phyloP scores from a whole-genome alignment of 2,329 filamentous ascomycete genomes.

The Aspergillus melleus region DNA sequence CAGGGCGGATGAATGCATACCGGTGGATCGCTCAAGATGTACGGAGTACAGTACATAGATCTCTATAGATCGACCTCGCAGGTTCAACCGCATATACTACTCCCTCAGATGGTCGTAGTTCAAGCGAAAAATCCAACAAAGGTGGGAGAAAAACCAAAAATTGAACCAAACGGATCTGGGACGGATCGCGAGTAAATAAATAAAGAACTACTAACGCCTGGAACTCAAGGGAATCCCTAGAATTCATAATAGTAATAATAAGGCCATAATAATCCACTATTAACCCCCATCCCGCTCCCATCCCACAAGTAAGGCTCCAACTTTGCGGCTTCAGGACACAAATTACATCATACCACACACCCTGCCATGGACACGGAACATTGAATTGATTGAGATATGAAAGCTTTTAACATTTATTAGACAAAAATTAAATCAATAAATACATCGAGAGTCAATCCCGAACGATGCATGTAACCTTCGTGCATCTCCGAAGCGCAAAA shows the following conservation, averaged over 20 bases:
- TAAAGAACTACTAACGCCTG: background rate
- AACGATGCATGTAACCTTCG: background rate
- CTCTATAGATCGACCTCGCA: no score
- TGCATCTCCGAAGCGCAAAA: background rate
- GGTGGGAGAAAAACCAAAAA: background rate
- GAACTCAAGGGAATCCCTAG: background rate
- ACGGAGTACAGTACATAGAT: no score
- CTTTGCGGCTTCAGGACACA: background rate
- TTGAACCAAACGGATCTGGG: background rate
- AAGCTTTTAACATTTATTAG: no score
- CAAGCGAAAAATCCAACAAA: background rate
- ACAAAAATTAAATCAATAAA: no score
- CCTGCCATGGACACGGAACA: background rate
- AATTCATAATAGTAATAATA: background rate
- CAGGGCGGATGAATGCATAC: background rate
- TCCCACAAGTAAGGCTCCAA: constrained; percentile 15
- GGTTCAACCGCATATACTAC: background rate
- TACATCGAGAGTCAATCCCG: no score
- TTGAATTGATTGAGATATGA: no score
- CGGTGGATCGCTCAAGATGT: background rate
- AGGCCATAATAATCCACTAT: background rate
- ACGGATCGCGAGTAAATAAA: background rate
- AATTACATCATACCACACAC: no score
- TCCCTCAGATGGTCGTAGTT: background rate
- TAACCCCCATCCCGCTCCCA: background rate